Base-by-base conservation (phyloP, 768 basidiomycete species). In the Tylopilus balloui region DNA sequence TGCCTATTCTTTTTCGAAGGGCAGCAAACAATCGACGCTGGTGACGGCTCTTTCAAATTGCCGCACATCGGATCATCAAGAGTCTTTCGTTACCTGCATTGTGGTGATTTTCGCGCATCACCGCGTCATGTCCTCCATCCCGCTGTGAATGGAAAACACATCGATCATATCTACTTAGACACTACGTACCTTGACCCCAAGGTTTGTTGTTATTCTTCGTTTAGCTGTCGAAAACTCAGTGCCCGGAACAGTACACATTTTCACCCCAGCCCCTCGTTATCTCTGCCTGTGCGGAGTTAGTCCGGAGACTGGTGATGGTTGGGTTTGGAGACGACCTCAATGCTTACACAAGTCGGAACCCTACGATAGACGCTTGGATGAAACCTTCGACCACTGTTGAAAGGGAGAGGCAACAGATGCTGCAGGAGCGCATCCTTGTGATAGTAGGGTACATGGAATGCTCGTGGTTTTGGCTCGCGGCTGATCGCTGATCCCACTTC, bases 241-340 rank as follows among this genome's bases (percentile, higher is more conserved):
- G 32, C 34, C 15, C 34, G 45, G 27, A 54, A 43, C 54, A 90
- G 84, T 97, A 97, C 64, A 88, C 85, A 42, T 98, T 99, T 61
- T 91, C 96, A 0, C 89, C 96, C 4, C 96, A 98, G 60, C 84
- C 90, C n/a, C 79, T 88, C 37, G 95, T 98, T 23, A 86, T 98
- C 45, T 79, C 85, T 17, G 95, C 96, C 1, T 98, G 95, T 63
- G 92, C 92, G 1, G 84, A 88, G 35, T 73, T 98, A 6, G 85
- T 88, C 1, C 76, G 71, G 50, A 73, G 78, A 38, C 67, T 89
- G 0, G 76, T 79, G 5, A 50, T 62, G 0, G 79, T 79, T 4
- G 68, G 71, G 41, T 51, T 62, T 31, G 67, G 54, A 35, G 56
- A 63, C 41, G 59, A 67, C 14, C 52, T 63, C 13, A 59, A 56